Conservation (phyloP, 345 rosid genomes). For the Pistacia vera region DNA sequence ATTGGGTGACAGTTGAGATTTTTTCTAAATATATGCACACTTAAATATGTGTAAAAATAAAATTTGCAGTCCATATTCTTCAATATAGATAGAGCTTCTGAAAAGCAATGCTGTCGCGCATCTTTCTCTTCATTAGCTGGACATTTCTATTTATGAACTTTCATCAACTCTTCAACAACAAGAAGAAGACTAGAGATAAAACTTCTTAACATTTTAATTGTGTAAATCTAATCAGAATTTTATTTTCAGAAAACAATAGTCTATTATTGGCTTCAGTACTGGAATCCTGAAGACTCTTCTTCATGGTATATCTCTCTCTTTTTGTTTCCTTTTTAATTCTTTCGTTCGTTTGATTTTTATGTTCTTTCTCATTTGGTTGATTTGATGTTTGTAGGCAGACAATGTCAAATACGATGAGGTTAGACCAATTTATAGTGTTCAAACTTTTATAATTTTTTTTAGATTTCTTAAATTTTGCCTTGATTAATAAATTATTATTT, state of each 20-base stretch:
- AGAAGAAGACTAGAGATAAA: too few species aligned
- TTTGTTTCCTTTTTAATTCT: neutral
- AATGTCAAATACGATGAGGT: constrained; percentile 18
- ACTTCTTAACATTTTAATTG: too few species aligned
- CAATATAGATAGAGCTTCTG: too few species aligned
- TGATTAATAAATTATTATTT: neutral
- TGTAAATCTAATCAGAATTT: too few species aligned
- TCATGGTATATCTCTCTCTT: too few species aligned
- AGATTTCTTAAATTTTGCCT: neutral
- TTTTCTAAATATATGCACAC: too few species aligned
- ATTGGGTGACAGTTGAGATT: neutral
- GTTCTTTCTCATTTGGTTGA: neutral
- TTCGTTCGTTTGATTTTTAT: neutral
- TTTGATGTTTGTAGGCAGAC: constrained; percentile 7
- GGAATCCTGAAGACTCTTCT: too few species aligned
- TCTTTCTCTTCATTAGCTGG: neutral
- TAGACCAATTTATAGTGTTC: neutral
- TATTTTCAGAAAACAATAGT: too few species aligned
- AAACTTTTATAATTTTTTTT: neutral
- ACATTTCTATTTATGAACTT: neutral
- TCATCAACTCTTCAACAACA: neutral
- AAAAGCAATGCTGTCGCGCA: neutral
- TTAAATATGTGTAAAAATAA: neutral
- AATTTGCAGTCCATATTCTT: neutral
- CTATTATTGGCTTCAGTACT: too few species aligned